Percentiles rank a stretch among this genome's conserved stretches.
Evolutionary conservation across 495 filamentous ascomycete species (phyloP).

Genomic region (Lasiosphaeria ovina): DNA sequence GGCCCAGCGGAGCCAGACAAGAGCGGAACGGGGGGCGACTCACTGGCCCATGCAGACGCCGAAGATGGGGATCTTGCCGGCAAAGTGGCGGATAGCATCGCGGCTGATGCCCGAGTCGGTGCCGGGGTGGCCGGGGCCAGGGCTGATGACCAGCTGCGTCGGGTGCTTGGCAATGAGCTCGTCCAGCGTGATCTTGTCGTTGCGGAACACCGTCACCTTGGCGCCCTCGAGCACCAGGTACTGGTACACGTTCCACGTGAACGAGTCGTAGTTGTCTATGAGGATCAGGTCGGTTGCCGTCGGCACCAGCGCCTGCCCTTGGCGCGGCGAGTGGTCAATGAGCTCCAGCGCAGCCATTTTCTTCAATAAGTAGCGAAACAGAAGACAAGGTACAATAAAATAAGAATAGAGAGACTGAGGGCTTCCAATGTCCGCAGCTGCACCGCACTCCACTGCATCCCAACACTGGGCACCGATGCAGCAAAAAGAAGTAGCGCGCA

Average conservation of each 20-base stretch:
- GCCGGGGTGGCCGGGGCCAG: conserved; percentile 87
- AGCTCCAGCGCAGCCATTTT: conserved; percentile 53
- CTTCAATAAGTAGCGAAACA: background rate
- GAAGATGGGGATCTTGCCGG: conserved; percentile 94
- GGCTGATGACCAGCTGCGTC: conserved; percentile 92
- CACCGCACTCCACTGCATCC: no score
- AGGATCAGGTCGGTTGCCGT: conserved; percentile 87
- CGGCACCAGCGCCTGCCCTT: conserved; percentile 65
- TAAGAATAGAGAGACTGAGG: no score
- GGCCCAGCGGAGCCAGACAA: background rate
- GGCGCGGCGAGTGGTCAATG: conserved; percentile 83
- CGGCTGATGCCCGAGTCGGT: conserved; percentile 90
- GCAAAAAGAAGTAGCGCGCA: no score
- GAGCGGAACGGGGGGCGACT: conserved; percentile 33
- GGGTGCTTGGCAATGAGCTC: conserved; percentile 79
- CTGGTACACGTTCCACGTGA: conserved; percentile 98
- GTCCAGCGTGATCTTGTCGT: conserved; percentile 84
- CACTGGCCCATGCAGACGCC: conserved; percentile 97
- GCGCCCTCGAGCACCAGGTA: conserved; percentile 94
- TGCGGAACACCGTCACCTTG: conserved; percentile 80
- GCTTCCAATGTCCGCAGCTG: no score
- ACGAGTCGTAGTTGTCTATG: conserved; percentile 99
- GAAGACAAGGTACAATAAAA: no score
- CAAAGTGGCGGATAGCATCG: conserved; percentile 85
- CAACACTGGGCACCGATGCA: no score